Evolutionary conservation across 345 rosid species (phyloP).

Genomic region (Orychophragmus violaceus): DNA sequence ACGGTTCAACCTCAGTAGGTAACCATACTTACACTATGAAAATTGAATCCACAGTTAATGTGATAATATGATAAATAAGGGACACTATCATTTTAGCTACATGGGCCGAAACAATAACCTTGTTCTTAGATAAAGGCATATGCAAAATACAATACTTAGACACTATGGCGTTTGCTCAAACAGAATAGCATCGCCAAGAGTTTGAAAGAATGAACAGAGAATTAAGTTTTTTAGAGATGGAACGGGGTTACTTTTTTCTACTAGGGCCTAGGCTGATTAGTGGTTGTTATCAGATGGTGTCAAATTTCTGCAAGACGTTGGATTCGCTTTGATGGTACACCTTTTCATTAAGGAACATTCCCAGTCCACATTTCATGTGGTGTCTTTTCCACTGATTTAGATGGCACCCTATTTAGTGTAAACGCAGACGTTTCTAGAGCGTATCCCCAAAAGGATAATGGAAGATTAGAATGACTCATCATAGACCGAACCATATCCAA

Average conservation of each 20-base stretch:
- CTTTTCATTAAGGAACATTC: not conserved
- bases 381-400: no score
- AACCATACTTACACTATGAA: no score
- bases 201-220: not conserved
- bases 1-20: no score
- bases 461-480: no score
- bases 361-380: not conserved
- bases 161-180: conserved; percentile 8
- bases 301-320: conserved; percentile 7
- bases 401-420: no score
- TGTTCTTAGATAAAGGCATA: conserved; percentile 9
- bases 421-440: no score
- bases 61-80: not conserved
- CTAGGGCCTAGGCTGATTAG: not conserved
- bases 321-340: not conserved
- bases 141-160: not conserved
- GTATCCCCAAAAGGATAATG: no score
- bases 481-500: no score
- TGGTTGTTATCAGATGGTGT: conserved; percentile 1
- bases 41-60: not conserved
- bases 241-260: not conserved
- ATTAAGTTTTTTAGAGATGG: not conserved
- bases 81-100: not conserved
- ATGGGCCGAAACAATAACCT: not conserved
- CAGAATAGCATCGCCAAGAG: not conserved